A percentile compares a stretch with the other conserved stretches of the same genome.
Evolutionary conservation across 257 asterid species (phyloP).

Genomic region (Buddleja alternifolia): DNA sequence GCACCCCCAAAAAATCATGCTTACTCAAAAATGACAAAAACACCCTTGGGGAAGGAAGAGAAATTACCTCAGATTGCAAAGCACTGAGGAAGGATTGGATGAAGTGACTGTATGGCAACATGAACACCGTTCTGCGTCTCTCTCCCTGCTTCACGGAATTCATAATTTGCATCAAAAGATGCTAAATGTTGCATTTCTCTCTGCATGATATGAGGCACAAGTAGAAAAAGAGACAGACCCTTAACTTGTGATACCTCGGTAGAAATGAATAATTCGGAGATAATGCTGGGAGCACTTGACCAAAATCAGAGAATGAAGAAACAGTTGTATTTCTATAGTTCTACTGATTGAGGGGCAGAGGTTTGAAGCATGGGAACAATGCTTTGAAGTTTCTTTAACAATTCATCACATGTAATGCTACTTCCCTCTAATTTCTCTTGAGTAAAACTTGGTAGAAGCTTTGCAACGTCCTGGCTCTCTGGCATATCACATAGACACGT

Average conservation of each 20-base stretch:
- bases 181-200: not conserved
- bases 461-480: constrained; percentile 44
- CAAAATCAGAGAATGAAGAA: constrained; percentile 5
- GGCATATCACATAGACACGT: constrained; percentile 54
- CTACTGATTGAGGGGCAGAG: constrained; percentile 27
- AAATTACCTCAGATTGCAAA: constrained; percentile 12
- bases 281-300: not conserved
- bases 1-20: no score
- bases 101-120: not conserved
- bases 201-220: not conserved
- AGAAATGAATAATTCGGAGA: not conserved
- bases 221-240: constrained; percentile 10
- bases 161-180: not conserved
- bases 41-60: not conserved
- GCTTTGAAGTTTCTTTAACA: constrained; percentile 45
- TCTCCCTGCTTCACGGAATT: not conserved
- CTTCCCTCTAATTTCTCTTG: constrained; percentile 37
- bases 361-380: constrained; percentile 38
- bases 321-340: constrained; percentile 8
- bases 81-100: not conserved
- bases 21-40: no score
- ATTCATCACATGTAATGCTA: constrained; percentile 44
- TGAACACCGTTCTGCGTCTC: not conserved
- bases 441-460: constrained; percentile 54
- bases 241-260: not conserved